These are phyloP conservation scores for Haberlea rhodopensis DNA, from an alignment of 257 asterid species.

Conservation along the genomic window DNA sequence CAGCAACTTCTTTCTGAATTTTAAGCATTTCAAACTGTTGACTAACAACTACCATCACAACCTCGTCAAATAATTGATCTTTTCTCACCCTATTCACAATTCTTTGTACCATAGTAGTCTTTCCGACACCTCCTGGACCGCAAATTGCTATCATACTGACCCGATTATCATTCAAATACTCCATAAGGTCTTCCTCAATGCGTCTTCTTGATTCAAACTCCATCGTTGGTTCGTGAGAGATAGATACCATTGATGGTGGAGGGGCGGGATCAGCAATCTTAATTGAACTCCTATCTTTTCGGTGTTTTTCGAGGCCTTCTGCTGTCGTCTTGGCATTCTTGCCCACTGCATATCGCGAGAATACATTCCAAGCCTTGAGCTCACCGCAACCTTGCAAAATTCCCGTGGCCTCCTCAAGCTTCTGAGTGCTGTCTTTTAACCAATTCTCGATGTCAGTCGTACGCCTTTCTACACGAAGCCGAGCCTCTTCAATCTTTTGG, in stretches of 20 bases:
- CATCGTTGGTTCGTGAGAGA: too few species aligned
- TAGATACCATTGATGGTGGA: too few species aligned
- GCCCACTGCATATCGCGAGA: not conserved
- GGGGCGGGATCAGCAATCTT: not conserved
- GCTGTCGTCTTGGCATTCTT: not conserved
- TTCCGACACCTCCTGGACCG: too few species aligned
- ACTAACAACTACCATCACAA: slow-evolving; percentile 8
- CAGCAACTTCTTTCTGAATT: not conserved
- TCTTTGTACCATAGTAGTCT: slow-evolving; percentile 5
- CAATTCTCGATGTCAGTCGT: too few species aligned
- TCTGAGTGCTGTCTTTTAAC: too few species aligned
- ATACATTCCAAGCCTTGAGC: too few species aligned
- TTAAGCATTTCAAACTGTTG: not conserved
- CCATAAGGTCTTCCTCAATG: not conserved
- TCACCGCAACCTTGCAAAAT: too few species aligned
- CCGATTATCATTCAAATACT: not conserved
- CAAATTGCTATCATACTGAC: not conserved
- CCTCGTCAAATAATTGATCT: not conserved
- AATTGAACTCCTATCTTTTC: not conserved
- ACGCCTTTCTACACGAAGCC: too few species aligned
- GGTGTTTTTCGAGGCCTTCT: not conserved
- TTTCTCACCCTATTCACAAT: not conserved
- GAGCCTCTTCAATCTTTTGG: too few species aligned
- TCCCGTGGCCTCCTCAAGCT: too few species aligned
- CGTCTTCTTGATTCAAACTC: not conserved